Evolutionary conservation across 2,329 filamentous ascomycete species (phyloP), one percentile per base, ranked within the genome.

Genomic region (Monosporascus cannonballus): DNA sequence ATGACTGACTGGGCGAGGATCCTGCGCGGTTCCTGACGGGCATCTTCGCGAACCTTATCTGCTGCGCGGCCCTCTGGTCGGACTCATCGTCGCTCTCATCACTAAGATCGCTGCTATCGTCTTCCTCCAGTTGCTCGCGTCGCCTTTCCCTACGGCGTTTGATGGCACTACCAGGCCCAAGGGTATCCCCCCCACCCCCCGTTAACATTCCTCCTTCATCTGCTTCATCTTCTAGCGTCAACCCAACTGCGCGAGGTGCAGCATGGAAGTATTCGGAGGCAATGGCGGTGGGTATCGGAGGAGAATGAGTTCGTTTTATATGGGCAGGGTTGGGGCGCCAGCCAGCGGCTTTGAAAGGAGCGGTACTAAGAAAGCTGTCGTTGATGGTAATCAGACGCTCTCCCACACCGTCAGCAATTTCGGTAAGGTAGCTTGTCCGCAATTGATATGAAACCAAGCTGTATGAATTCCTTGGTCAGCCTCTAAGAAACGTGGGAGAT

Each of bases 41-140:
- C 89, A 96, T 93, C 72, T 97, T 97, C 48, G 88, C 85, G 70
- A 99, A 99, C 66, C 93, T 92, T 68, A 97, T 96, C 68, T 95
- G 90, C 67, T 95, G 90, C 2, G 87, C 87, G 45, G 89, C 87
- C 51, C 87, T 71, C 56, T 84, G 79, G 52, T 90, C 86, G 1
- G 81, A 77, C 50, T 91, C 87, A 24, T 92, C 87, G 49, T 94
- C 89, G 61, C 88, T 93, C 60, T 93, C 88, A 62, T 94, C 89
- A 66, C 86, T 91, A 51, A 93, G 73, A 62, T 93, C 89, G 64
- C 88, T 92, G 69, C 89, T 94, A 64, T 93, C 89, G 53, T 91
- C 88, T 63, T 94, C 89, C 60, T 91, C 87, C 73, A 90, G 81
- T 68, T 89, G 86, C 69, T 92, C 87, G 55, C 86, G 75, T 50